Evolutionary conservation across 164 flowering plant genomes (phyloP), one percentile per base, ranked within the genome.

Genomic region (Sextonia rubra): DNA sequence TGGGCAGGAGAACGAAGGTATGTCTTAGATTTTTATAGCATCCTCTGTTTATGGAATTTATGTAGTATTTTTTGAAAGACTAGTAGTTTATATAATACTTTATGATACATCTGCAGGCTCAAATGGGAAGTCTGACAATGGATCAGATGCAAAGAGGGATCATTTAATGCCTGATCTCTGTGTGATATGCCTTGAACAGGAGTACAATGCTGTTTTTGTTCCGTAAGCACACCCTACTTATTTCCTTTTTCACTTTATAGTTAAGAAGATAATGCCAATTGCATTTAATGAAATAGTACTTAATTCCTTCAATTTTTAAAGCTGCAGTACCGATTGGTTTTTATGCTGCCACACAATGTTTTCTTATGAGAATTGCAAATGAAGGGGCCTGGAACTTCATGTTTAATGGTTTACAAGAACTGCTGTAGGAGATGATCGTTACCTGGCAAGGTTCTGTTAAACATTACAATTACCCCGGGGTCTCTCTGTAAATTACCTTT

Each of bases 171-270:
- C 94, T 32, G 90, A 88, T 83, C 80, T 96, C 3, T 93, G 99
- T 80, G 99, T 96, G 60, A 91, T 96, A 85, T 96, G 99, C 82
- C 84, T 96, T 60, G 99, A 91, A 82, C 89, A 88, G 78, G 90
- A 90, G 66, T 96, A 91, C 72, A 92, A 96, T 83, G 91, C 97
- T 52, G 99, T 92, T 72, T 96, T 93, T 85, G 90, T 96, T 72
- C 91, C 90, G 99, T 96, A 89, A 88, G 99, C 55, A 47, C 44
- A 37, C 73, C 73, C 61, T 58, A 71, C n/a, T 70, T 27, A 32
- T 32, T n/a, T 56, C 37, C 22, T n/a, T 48, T 27, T 68, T 70
- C 6, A 32, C 6, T 37, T 37, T 37, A 37, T 37, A 37, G 4
- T 18, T 22, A 60, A 3, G 23, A 63, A 18, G 47, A 60, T 26